phyloP scores from a whole-genome alignment of 306 rosid genomes.

The Alnus glutinosa region DNA sequence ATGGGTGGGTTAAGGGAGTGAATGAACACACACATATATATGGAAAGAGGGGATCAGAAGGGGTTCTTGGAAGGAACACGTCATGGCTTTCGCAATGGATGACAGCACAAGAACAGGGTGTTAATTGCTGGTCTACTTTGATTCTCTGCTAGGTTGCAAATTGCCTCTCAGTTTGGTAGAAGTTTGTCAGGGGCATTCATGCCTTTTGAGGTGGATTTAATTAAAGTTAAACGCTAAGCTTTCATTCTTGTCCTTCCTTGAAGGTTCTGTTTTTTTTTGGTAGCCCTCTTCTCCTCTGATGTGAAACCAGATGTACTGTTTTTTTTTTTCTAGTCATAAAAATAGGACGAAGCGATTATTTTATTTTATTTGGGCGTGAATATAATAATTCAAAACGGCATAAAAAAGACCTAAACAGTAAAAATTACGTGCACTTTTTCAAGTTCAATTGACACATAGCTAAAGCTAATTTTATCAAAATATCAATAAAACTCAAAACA shows the following conservation, averaged over 20 bases:
- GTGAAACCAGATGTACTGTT: too few relatives aligned
- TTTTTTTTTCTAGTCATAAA: too few relatives aligned
- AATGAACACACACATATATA: neutral
- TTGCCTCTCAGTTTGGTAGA: slow-evolving; percentile 62
- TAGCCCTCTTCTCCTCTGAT: too few relatives aligned
- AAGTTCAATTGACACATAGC: too few relatives aligned
- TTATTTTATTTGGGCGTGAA: too few relatives aligned
- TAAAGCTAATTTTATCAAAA: too few relatives aligned
- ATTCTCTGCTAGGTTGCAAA: slow-evolving; percentile 43
- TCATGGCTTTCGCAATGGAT: slow-evolving; percentile 25
- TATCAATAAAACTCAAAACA: too few relatives aligned
- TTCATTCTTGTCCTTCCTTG: neutral
- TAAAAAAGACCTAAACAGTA: too few relatives aligned
- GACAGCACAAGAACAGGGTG: slow-evolving; percentile 58
- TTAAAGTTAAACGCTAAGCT: neutral
- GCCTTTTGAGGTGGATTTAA: slow-evolving; percentile 7
- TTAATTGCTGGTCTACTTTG: slow-evolving; percentile 51
- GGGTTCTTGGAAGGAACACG: slow-evolving; percentile 43
- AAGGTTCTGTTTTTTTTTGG: neutral
- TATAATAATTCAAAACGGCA: too few relatives aligned
- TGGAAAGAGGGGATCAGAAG: neutral
- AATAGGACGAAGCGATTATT: too few relatives aligned
- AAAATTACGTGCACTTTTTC: too few relatives aligned
- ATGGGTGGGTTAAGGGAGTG: neutral
- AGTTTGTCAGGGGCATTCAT: slow-evolving; percentile 14